Percentiles rank a stretch among this genome's conserved stretches.
phyloP scores from a whole-genome alignment of 345 rosid species.

The Physaria fendleri region DNA sequence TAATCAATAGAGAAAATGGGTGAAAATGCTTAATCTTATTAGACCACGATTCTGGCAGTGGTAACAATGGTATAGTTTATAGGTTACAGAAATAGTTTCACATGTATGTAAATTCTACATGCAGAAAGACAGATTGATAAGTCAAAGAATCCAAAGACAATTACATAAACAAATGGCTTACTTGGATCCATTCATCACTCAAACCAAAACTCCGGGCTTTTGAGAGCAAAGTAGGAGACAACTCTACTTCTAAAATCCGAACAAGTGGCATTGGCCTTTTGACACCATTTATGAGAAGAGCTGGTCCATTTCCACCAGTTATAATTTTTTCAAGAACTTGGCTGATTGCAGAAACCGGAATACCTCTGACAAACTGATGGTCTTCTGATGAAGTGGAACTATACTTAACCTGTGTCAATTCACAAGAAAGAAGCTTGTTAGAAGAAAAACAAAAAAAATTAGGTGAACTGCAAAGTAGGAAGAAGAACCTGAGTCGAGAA shows the following conservation, averaged over 20 bases:
- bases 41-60: too few species aligned
- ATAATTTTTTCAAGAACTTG: slow-evolving; percentile 71
- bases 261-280: slow-evolving; percentile 82
- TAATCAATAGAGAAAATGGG: background rate
- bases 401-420: slow-evolving; percentile 53
- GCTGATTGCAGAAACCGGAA: slow-evolving; percentile 65
- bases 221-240: slow-evolving; percentile 84
- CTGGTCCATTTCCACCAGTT: slow-evolving; percentile 59
- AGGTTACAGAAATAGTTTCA: too few species aligned
- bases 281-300: slow-evolving; percentile 76
- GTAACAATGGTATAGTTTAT: too few species aligned
- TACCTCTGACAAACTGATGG: slow-evolving; percentile 87
- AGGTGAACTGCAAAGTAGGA: slow-evolving; percentile 6
- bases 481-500: slow-evolving; percentile 82
- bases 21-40: background rate
- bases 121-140: too few species aligned
- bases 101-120: too few species aligned
- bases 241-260: slow-evolving; percentile 85
- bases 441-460: background rate
- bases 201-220: slow-evolving; percentile 90
- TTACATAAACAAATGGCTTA: slow-evolving; percentile 31
- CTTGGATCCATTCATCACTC: slow-evolving; percentile 82
- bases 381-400: slow-evolving; percentile 74
- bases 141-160: too few species aligned
- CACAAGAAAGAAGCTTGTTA: slow-evolving; percentile 10